Conservation (phyloP, 192 early-diverging fungal species). For the Linnemannia schmuckeri region DNA sequence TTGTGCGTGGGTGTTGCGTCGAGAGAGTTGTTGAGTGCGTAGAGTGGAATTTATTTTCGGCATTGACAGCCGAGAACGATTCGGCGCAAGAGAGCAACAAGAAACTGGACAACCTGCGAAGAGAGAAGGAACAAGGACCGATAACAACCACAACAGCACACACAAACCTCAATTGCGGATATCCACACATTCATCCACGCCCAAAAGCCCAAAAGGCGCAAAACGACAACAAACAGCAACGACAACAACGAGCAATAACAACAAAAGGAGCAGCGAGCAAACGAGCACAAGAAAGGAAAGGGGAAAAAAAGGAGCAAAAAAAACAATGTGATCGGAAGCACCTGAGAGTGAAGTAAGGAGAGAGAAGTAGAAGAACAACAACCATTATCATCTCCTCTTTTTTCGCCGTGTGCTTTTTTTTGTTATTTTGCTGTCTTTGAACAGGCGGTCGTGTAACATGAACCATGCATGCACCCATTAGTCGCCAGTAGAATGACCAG, state of each 20-base stretch:
- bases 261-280: background rate
- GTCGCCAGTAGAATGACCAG: too few species aligned
- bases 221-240: background rate
- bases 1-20: background rate
- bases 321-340: background rate
- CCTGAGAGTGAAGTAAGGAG: background rate
- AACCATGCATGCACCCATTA: too few species aligned
- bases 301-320: too few species aligned
- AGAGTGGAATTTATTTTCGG: background rate
- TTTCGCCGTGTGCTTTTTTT: too few species aligned
- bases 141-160: background rate
- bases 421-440: too few species aligned
- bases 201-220: slow-evolving; percentile 10
- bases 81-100: background rate
- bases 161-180: background rate
- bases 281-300: too few species aligned
- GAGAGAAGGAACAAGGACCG: background rate
- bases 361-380: slow-evolving; percentile 4
- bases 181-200: background rate
- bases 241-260: background rate
- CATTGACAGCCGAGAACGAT: background rate
- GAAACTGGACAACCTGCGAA: background rate
- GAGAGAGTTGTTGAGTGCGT: background rate
- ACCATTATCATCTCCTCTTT: background rate
- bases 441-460: too few species aligned